Evolutionary conservation across 805 yeast species (phyloP), one percentile per base, ranked within the genome.

Genomic region (Helenozyma rhizophorensis): DNA sequence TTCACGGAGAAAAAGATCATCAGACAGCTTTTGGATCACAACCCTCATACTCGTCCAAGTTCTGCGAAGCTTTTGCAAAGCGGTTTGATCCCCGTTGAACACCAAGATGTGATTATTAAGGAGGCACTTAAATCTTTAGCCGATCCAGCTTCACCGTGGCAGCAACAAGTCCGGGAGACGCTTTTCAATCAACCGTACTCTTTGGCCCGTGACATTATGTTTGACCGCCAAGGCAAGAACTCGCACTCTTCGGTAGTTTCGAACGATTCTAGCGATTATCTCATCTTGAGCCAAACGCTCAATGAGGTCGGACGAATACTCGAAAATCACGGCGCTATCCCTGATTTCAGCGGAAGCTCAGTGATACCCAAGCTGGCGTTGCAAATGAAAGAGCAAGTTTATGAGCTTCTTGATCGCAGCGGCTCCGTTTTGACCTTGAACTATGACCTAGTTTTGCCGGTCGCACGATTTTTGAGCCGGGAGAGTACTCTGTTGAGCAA

Each of bases 141-240:
- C 0, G 89, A 88, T 54, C 90, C 96, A 0, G 78, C 93, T 1
- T 85, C 96, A 0, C 89, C 95, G 1, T 88, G 96, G 94, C 93
- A 89, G 44, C 85, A 80, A 42, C 95, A 88, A 54, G 96, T 93
- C 0, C 73, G 96, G 50, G 83, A 82, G 33, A 83, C 93, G 0
- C 61, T 93, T 22, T 93, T 93, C 56, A 70, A 83, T 11, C 94
- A 86, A 47, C 88, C 96, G 0, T 82, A 87, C 48, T 80, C 81
- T 56, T 69, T 84, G 38, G 95, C 95, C 0, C 79, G 81, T 43
- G 96, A 87, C 54, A 74, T 87, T 10, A 65, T 93, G 39, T 93
- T 83, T 56, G 97, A 89, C 37, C 69, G 69, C 28, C 50, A 48
- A 35, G 53, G 60, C 11, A 52, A 54, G 28, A 45, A 40, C 28